phyloP scores from a whole-genome alignment of 176 grass and related monocot species.

The Echinochloa phyllopogon region DNA sequence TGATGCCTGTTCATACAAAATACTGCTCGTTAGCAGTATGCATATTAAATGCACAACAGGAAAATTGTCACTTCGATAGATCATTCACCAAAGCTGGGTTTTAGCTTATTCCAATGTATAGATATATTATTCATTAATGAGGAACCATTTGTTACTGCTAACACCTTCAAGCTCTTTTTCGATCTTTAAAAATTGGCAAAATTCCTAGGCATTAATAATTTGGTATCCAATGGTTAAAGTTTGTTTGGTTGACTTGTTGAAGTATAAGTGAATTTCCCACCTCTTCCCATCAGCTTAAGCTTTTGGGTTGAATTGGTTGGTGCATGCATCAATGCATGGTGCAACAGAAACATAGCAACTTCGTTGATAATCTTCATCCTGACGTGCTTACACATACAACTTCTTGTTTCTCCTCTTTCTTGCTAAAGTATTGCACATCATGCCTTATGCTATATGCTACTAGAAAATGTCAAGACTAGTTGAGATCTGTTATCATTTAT shows the following conservation, averaged over 20 bases:
- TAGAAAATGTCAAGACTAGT: constrained; percentile 21
- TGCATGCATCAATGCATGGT: neutral
- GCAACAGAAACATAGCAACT: neutral
- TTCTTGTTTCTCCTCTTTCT: neutral
- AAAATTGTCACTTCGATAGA: constrained; percentile 13
- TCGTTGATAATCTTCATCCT: constrained; percentile 12
- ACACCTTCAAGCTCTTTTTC: constrained; percentile 14
- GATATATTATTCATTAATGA: constrained; percentile 21
- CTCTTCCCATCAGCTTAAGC: too few species aligned
- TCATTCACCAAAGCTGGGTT: neutral
- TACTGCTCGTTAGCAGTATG: constrained; percentile 6
- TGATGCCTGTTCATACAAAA: constrained; percentile 16
- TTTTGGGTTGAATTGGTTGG: too few species aligned
- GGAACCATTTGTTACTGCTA: neutral
- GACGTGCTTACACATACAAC: neutral
- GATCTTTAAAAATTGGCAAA: neutral
- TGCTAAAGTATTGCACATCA: neutral
- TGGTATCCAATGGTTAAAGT: constrained; percentile 25
- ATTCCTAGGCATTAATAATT: neutral
- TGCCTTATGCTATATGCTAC: constrained; percentile 21
- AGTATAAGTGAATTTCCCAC: too few species aligned
- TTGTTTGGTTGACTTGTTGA: neutral
- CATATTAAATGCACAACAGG: neutral
- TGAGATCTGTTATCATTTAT: constrained; percentile 11
- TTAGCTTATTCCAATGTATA: neutral